A percentile compares a stretch with the other conserved stretches of the same genome.
These are phyloP conservation scores for Starmerella vitae DNA, from an alignment of 805 yeast species.

Conservation along the genomic window DNA sequence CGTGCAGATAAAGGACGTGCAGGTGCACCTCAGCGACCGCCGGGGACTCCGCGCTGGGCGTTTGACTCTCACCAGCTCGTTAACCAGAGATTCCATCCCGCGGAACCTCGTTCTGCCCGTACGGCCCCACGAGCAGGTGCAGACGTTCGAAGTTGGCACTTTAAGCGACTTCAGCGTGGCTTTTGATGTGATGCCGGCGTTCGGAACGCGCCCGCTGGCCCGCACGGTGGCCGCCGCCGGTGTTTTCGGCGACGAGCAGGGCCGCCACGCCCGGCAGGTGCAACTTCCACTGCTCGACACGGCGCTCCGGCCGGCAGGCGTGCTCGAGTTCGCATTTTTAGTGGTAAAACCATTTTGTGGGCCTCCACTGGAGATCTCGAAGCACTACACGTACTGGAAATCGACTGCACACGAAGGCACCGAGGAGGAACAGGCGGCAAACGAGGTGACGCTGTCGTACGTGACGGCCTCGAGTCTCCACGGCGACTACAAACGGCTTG, in stretches of 20 bases:
- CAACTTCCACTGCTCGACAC: conserved; percentile 67
- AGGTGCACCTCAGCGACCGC: conserved; percentile 36
- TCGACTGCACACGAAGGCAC: conserved; percentile 40
- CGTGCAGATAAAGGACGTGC: conserved; percentile 45
- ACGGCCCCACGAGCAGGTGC: conserved; percentile 48
- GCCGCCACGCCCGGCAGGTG: conserved; percentile 25
- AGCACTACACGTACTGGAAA: conserved; percentile 95
- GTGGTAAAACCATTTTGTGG: conserved; percentile 85
- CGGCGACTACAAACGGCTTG: conserved; percentile 62
- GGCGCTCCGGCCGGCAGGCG: conserved; percentile 70
- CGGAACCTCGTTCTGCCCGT: conserved; percentile 72
- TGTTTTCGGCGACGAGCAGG: conserved; percentile 26
- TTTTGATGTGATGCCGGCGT: conserved; percentile 84
- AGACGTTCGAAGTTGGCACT: conserved; percentile 73
- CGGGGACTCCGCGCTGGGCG: conserved; percentile 36
- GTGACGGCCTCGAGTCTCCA: conserved; percentile 84
- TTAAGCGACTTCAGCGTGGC: conserved; percentile 63
- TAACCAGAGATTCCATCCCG: conserved; percentile 68
- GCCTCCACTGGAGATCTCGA: conserved; percentile 67
- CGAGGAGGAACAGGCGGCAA: conserved; percentile 1
- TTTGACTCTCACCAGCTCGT: conserved; percentile 62
- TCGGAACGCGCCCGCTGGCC: conserved; percentile 85
- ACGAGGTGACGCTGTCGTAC: conserved; percentile 37
- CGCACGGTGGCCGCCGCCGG: conserved; percentile 68
- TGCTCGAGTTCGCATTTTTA: conserved; percentile 60